These are phyloP conservation scores for Solanum sejunctum DNA, from an alignment of 257 asterid genomes.

Conservation along the genomic window DNA sequence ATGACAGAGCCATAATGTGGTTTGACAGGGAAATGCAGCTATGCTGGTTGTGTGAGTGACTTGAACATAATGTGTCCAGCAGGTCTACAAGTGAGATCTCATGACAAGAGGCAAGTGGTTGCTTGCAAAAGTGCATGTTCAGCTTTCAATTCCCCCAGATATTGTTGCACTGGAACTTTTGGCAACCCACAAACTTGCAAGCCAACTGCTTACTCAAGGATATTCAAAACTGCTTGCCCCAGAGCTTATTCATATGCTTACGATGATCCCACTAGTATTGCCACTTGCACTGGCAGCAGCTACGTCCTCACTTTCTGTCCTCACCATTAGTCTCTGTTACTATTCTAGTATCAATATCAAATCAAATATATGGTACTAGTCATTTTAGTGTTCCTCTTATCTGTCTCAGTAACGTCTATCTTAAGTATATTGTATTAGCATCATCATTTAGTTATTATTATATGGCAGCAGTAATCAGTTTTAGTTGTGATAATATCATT, in stretches of 20 bases:
- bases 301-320: conserved; percentile 88
- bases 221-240: conserved; percentile 87
- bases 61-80: conserved; percentile 84
- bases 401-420: background rate
- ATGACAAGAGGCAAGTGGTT: conserved; percentile 61
- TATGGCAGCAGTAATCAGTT: background rate
- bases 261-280: conserved; percentile 89
- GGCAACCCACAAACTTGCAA: conserved; percentile 82
- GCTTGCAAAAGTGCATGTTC: conserved; percentile 89
- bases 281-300: conserved; percentile 78
- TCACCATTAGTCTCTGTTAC: conserved; percentile 26
- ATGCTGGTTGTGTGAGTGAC: conserved; percentile 87
- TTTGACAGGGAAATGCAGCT: conserved; percentile 64
- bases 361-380: background rate
- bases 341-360: background rate
- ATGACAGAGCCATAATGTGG: too few relatives aligned
- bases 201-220: conserved; percentile 88
- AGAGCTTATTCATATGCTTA: conserved; percentile 94
- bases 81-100: conserved; percentile 86
- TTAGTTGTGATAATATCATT: background rate
- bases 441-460: background rate
- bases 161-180: conserved; percentile 85
- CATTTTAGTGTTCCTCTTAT: background rate
- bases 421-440: background rate
- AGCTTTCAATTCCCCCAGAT: conserved; percentile 83